These are phyloP conservation scores for Aspergillus sp. DNA, from an alignment of 2,329 filamentous ascomycete species.

Conservation along the genomic window DNA sequence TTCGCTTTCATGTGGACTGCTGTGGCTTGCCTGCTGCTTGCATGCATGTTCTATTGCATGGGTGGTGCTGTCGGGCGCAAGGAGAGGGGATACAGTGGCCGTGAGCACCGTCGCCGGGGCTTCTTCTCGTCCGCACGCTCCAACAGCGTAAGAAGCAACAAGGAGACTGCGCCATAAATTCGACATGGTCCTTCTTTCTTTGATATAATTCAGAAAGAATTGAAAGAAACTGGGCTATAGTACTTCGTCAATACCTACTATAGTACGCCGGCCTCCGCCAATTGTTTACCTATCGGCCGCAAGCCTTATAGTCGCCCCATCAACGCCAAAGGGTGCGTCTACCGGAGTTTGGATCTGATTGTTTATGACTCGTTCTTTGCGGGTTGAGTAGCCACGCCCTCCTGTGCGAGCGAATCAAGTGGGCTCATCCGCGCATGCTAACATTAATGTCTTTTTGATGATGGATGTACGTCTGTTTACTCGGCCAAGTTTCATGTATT, in stretches of 20 bases:
- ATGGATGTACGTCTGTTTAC: not conserved
- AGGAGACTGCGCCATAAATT: constrained; percentile 31
- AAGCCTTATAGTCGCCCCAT: not conserved
- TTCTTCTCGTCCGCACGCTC: constrained; percentile 39
- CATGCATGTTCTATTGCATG: constrained; percentile 60
- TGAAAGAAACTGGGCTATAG: not conserved
- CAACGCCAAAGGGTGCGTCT: not conserved
- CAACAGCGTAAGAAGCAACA: constrained; percentile 31
- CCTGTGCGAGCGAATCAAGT: not conserved
- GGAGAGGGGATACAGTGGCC: constrained; percentile 39
- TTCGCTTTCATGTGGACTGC: constrained; percentile 65
- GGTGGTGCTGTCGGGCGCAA: constrained; percentile 39
- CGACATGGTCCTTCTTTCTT: not conserved
- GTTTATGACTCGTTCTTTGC: not conserved
- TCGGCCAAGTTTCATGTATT: not conserved
- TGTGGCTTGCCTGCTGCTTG: constrained; percentile 56
- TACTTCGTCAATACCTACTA: not conserved
- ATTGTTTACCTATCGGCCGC: not conserved
- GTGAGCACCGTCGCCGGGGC: constrained; percentile 39
- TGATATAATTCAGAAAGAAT: no score
- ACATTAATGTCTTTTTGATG: not conserved
- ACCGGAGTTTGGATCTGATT: not conserved
- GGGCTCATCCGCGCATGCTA: not conserved
- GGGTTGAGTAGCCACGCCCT: not conserved
- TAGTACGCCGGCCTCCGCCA: not conserved